Percentiles rank a stretch among this genome's conserved stretches.
Evolutionary conservation across 805 yeast species (phyloP).

Genomic region (Ogataea naganishii): DNA sequence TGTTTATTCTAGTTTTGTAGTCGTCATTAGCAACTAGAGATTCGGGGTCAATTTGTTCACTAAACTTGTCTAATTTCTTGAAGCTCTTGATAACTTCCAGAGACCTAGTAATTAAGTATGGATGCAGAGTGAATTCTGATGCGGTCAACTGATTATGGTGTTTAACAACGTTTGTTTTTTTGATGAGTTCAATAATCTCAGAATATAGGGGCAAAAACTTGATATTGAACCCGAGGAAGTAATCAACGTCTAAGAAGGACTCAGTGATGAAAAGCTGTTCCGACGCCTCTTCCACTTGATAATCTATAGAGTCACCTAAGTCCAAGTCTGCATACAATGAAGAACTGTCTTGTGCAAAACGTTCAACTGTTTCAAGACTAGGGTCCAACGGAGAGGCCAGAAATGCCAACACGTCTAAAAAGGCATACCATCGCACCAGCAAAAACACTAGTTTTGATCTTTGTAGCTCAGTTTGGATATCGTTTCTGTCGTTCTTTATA

Average conservation of each 20-base stretch:
- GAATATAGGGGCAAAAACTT: constrained; percentile 50
- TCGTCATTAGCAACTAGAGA: not conserved
- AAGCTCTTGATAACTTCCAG: constrained; percentile 28
- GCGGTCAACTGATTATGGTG: constrained; percentile 2
- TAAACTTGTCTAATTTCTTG: constrained; percentile 17
- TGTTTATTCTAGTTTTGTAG: constrained; percentile 13
- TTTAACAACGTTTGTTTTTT: constrained; percentile 17
- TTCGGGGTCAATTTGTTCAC: constrained; percentile 4
- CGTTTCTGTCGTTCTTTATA: constrained; percentile 5
- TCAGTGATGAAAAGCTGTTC: constrained; percentile 13
- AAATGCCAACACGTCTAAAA: constrained; percentile 55
- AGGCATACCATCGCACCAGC: constrained; percentile 60
- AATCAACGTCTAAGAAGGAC: constrained; percentile 41
- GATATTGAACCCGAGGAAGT: constrained; percentile 58
- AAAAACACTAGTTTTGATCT: constrained; percentile 39
- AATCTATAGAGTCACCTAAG: constrained; percentile 16
- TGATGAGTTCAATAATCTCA: constrained; percentile 34
- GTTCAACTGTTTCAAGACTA: constrained; percentile 13
- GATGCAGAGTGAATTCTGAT: constrained; percentile 5
- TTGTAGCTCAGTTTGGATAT: constrained; percentile 17
- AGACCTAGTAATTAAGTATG: constrained; percentile 25
- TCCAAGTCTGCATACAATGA: not conserved
- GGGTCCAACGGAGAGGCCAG: constrained; percentile 43
- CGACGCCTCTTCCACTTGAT: constrained; percentile 15
- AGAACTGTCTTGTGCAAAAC: constrained; percentile 3